Evolutionary conservation across 2,329 filamentous ascomycete genomes (phyloP).

Genomic region (Didymosphaeria variabile): DNA sequence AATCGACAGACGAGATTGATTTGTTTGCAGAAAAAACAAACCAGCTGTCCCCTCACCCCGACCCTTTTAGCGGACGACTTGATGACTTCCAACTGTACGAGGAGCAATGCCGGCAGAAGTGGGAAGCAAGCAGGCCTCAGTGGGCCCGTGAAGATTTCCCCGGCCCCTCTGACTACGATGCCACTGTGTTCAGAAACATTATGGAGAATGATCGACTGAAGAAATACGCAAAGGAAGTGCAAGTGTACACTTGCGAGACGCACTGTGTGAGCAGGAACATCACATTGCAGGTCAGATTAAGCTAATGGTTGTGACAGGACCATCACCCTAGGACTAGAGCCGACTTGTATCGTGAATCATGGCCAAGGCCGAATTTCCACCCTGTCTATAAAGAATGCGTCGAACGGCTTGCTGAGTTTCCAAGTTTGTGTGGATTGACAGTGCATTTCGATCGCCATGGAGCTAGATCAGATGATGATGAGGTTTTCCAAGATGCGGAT

Average conservation of each 20-base stretch:
- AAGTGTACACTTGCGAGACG: constrained; percentile 18
- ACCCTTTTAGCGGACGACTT: background rate
- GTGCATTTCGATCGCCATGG: constrained; percentile 17
- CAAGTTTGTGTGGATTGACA: constrained; percentile 10
- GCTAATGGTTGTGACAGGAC: background rate
- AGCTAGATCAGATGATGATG: background rate
- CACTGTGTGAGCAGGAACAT: constrained; percentile 12
- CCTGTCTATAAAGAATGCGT: background rate
- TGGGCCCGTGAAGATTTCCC: background rate
- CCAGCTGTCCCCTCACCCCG: background rate
- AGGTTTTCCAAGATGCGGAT: background rate
- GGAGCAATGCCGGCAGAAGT: background rate
- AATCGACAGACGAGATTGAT: background rate
- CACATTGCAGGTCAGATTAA: background rate
- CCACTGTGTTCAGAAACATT: constrained; percentile 15
- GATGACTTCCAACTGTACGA: background rate
- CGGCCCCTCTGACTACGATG: constrained; percentile 8
- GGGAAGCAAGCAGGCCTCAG: background rate
- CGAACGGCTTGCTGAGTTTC: constrained; percentile 5
- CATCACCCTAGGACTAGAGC: background rate
- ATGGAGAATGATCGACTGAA: constrained; percentile 4
- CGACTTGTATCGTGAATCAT: background rate
- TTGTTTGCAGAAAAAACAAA: background rate
- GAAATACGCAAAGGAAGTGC: constrained; percentile 13
- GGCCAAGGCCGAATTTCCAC: background rate